Percentiles rank a stretch among this genome's conserved stretches.
phyloP scores from a whole-genome alignment of 495 filamentous ascomycete species.

The Apodospora peruviana region DNA sequence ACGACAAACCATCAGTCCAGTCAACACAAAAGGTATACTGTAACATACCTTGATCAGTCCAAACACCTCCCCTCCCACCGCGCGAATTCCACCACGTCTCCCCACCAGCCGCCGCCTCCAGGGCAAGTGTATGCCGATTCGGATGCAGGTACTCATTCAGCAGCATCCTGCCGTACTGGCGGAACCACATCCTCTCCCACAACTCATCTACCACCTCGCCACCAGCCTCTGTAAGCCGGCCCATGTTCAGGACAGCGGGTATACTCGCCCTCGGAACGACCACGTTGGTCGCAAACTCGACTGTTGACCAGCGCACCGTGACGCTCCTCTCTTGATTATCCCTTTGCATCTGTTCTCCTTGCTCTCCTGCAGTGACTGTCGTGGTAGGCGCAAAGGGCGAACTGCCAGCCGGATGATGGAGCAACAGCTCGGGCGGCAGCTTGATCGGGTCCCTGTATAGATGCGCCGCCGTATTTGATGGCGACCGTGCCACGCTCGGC shows the following conservation, averaged over 20 bases:
- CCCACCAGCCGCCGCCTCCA: not conserved
- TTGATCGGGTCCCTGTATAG: slow-evolving; percentile 1
- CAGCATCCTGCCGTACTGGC: not conserved
- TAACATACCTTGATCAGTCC: slow-evolving; percentile 7
- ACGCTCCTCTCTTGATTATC: not conserved
- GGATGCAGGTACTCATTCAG: slow-evolving; percentile 1
- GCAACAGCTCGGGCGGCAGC: slow-evolving; percentile 6
- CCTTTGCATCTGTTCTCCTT: not conserved
- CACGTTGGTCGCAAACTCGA: slow-evolving; percentile 5
- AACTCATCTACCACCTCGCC: not conserved
- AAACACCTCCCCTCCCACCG: slow-evolving; percentile 10
- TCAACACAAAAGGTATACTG: too few relatives aligned
- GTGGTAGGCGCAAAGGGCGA: slow-evolving; percentile 2
- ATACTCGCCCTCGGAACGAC: slow-evolving; percentile 7
- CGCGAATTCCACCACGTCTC: slow-evolving; percentile 4
- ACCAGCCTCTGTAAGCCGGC: not conserved
- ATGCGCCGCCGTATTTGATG: slow-evolving; percentile 1
- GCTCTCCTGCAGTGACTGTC: not conserved
- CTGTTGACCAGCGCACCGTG: not conserved
- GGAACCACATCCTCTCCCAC: slow-evolving; percentile 8
- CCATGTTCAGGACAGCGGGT: slow-evolving; percentile 1
- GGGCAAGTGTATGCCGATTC: not conserved
- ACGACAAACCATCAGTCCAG: too few relatives aligned
- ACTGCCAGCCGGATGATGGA: not conserved
- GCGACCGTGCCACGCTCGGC: not conserved